phyloP scores from a whole-genome alignment of 2,329 filamentous ascomycete genomes.

The Bipolaris oryzae region DNA sequence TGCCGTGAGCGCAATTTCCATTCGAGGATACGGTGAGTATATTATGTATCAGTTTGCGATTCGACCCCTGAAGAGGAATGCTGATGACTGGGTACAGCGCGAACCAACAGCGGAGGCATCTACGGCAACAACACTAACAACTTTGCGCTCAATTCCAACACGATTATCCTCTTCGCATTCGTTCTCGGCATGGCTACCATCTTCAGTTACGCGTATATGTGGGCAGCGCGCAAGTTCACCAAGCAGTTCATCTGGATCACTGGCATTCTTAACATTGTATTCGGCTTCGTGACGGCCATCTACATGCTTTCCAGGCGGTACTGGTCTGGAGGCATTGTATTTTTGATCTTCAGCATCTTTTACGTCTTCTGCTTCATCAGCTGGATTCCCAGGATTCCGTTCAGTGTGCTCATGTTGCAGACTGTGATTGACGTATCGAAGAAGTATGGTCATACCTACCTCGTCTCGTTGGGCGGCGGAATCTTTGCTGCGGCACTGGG shows the following conservation, averaged over 20 bases:
- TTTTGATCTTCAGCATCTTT: constrained; percentile 81
- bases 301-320: constrained; percentile 81
- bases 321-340: constrained; percentile 85
- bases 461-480: constrained; percentile 84
- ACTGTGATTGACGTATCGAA: constrained; percentile 86
- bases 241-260: constrained; percentile 94
- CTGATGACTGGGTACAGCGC: constrained; percentile 45
- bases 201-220: constrained; percentile 78
- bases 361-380: constrained; percentile 75
- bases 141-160: constrained; percentile 79
- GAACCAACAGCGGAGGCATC: constrained; percentile 72
- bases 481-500: constrained; percentile 75
- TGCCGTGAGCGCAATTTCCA: constrained; percentile 74
- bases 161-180: constrained; percentile 82
- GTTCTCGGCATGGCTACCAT: constrained; percentile 74
- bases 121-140: constrained; percentile 67
- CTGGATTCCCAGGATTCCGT: constrained; percentile 88
- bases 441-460: constrained; percentile 81
- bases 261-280: constrained; percentile 65
- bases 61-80: not conserved
- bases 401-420: constrained; percentile 87
- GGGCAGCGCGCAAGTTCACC: constrained; percentile 75
- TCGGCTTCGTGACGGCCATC: constrained; percentile 82
- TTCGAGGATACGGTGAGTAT: constrained; percentile 69
- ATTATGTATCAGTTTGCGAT: not conserved